A percentile compares a stretch with the other conserved stretches of the same genome.
Conservation (phyloP, 148 eudicot genomes). For the Rhododendron williamsianum region DNA sequence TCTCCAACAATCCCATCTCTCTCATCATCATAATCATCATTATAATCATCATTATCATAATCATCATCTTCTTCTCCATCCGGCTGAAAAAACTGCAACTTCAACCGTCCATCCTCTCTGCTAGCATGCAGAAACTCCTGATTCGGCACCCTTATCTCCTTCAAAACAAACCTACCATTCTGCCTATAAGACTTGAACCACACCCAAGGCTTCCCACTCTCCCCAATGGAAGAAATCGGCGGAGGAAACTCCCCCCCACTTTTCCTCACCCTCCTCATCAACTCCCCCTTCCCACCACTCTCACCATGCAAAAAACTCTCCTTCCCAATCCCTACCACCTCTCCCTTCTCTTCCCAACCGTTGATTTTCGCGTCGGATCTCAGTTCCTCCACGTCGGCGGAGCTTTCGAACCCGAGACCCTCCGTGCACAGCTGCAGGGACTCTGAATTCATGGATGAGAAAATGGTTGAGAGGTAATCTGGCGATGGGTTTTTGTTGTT, state of each 20-base stretch:
- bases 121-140: conserved; percentile 60
- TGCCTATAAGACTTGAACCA: conserved; percentile 55
- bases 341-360: background rate
- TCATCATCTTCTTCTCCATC: conserved; percentile 29
- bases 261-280: conserved; percentile 34
- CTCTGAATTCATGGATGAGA: conserved; percentile 53
- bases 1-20: background rate
- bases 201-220: conserved; percentile 62
- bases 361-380: conserved; percentile 5
- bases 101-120: conserved; percentile 74
- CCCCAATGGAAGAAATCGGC: conserved; percentile 75
- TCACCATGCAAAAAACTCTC: conserved; percentile 5
- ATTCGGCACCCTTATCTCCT: conserved; percentile 53
- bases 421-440: conserved; percentile 80
- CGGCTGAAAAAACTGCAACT: conserved; percentile 43
- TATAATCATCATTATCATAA: background rate
- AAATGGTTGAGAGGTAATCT: conserved; percentile 20
- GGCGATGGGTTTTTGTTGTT: background rate
- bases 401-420: conserved; percentile 86
- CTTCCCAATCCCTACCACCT: conserved; percentile 8
- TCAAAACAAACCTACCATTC: conserved; percentile 69
- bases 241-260: conserved; percentile 53
- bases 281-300: conserved; percentile 10
- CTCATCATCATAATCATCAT: background rate
- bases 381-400: conserved; percentile 53